phyloP scores from a whole-genome alignment of 176 grass and related monocot species.

The Bonia amplexicaulis region DNA sequence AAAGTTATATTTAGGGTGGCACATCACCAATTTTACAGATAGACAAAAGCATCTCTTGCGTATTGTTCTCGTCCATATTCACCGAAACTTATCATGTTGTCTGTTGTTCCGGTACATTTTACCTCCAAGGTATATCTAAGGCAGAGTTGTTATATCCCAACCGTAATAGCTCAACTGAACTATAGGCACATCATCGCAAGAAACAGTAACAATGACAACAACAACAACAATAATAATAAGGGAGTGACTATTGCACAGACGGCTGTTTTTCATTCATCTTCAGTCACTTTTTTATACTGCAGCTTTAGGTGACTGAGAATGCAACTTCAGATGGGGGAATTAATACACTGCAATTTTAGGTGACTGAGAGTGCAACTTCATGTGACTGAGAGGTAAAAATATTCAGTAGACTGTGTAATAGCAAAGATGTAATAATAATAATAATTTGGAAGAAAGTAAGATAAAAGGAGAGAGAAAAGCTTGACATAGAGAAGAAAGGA shows the following conservation, averaged over 20 bases:
- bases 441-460: conserved; percentile 18
- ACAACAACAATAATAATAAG: too few species aligned
- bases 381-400: too few species aligned
- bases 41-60: not conserved
- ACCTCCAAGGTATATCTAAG: not conserved
- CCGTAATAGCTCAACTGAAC: not conserved
- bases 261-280: too few species aligned
- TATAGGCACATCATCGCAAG: not conserved
- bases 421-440: conserved; percentile 14
- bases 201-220: too few species aligned
- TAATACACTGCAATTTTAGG: too few species aligned
- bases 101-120: not conserved
- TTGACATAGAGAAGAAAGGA: not conserved
- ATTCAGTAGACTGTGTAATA: too few species aligned
- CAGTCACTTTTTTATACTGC: too few species aligned
- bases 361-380: too few species aligned
- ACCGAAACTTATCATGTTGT: not conserved
- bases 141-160: not conserved
- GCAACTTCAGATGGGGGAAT: too few species aligned
- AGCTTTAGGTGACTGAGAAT: too few species aligned
- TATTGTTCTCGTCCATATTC: not conserved
- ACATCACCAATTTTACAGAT: not conserved
- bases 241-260: too few species aligned
- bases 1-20: not conserved
- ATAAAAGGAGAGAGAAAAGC: conserved; percentile 11